A percentile compares a stretch with the other conserved stretches of the same genome.
Evolutionary conservation across 305 asterid genomes (phyloP).

Genomic region (Fraxinus sp.): DNA sequence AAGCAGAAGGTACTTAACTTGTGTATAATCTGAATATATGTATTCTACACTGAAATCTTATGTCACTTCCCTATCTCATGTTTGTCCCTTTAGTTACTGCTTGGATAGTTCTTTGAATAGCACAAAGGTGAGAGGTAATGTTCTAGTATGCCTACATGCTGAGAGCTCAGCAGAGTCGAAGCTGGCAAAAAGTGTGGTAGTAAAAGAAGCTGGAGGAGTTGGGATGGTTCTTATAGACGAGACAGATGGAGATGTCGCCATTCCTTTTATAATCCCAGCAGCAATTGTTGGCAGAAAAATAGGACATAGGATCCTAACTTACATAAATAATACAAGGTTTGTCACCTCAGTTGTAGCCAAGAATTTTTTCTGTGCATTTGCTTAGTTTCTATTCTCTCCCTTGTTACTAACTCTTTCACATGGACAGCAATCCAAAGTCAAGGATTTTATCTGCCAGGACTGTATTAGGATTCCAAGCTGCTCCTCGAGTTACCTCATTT

Average conservation of each 20-base stretch:
- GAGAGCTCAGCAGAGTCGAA: constrained; percentile 85
- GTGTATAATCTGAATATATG: constrained; percentile 28
- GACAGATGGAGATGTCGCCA: constrained; percentile 67
- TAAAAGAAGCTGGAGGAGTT: constrained; percentile 75
- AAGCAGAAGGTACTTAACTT: constrained; percentile 71
- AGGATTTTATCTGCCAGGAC: constrained; percentile 72
- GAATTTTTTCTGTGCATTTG: neutral
- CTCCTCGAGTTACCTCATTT: constrained; percentile 76
- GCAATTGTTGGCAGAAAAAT: constrained; percentile 67
- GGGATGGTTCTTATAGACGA: constrained; percentile 94
- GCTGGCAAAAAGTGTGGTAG: constrained; percentile 64
- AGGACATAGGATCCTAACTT: constrained; percentile 65
- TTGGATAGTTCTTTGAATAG: constrained; percentile 85
- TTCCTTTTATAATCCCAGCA: constrained; percentile 82
- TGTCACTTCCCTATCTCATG: constrained; percentile 25
- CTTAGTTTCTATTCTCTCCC: constrained; percentile 11
- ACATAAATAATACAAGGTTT: constrained; percentile 66
- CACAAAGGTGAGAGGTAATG: constrained; percentile 71
- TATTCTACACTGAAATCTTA: constrained; percentile 31
- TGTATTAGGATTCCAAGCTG: constrained; percentile 67
- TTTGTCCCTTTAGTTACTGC: constrained; percentile 59
- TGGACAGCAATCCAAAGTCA: constrained; percentile 58
- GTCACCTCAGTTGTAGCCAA: neutral
- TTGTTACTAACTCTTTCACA: constrained; percentile 6
- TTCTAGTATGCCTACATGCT: constrained; percentile 78